Conservation (phyloP, 2,329 filamentous ascomycete species). For the Pestalotiopsis sp. region DNA sequence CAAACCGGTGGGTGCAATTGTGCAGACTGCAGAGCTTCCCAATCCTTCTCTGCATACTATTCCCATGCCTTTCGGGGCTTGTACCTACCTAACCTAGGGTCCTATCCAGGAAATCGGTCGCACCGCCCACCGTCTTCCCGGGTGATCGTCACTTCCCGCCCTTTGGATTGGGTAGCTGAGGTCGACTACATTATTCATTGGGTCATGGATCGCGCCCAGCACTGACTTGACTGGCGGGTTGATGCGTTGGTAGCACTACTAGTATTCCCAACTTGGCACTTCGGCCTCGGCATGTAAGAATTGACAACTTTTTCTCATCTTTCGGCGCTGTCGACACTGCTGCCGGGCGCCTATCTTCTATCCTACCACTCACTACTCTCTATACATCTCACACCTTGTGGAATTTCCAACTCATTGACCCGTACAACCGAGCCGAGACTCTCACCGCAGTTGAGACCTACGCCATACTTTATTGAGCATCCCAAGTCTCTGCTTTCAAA, state of each 20-base stretch:
- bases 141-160: conserved; percentile 2
- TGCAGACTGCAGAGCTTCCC: background rate
- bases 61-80: background rate
- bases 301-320: background rate
- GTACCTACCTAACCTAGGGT: no score
- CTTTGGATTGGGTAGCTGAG: background rate
- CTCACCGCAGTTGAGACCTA: background rate
- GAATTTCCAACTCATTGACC: background rate
- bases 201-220: background rate
- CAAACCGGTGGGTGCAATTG: background rate
- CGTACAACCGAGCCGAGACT: background rate
- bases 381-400: no score
- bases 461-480: background rate
- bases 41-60: background rate
- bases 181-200: background rate
- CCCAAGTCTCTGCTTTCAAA: no score
- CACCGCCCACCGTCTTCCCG: background rate
- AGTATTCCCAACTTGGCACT: background rate
- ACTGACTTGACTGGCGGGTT: background rate
- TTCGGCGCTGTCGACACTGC: background rate
- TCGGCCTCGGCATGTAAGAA: background rate
- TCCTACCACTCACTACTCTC: background rate
- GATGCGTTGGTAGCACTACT: background rate
- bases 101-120: background rate
- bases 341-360: background rate